Evolutionary conservation across 2,329 filamentous ascomycete genomes (phyloP), one percentile per base, ranked within the genome.

Genomic region (Hymenoscyphus linearis): DNA sequence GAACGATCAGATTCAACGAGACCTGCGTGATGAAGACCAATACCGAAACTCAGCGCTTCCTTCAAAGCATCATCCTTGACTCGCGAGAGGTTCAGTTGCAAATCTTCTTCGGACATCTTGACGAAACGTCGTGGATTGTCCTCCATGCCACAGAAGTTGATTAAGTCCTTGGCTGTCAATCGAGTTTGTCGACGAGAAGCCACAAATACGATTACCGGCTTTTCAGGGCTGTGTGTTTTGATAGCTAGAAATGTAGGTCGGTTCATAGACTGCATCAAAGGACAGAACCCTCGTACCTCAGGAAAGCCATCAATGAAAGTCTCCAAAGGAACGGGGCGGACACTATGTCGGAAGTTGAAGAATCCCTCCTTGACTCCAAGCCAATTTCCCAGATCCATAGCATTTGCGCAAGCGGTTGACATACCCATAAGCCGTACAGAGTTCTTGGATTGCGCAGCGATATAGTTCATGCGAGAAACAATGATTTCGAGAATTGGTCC

Each of bases 261-360:
- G 72, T 99, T 99, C 95, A 99, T 99, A 0, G 92, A 96, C 76
- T 98, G 93, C 95, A 99, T 99, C 66, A 99, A 77, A 0, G 95
- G 92, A 70, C 93, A 98, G 78, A 99, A 99, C 0, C 95, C 95
- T 62, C 93, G 85, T 67, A 95, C 89, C 71, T 98, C 91, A 0
- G 95, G 93, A 73, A 99, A 99, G 0, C 95, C 96, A 73, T 99
- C 95, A 67, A 99, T 99, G 75, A 91, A 99, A 52, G 97, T 90
- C 74, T 99, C 93, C 44, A 99, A 76, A 0, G 96, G 95, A 10
- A 99, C 96, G 2, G 96, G 95, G 26, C 95, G 91, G 37, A 99
- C 96, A 0, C 93, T 98, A 72, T 99, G 95, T 31, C 92, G 85
- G 76, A 99, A 99, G 76, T 99, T 99, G 83, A 96, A 99, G 26